Conservation (phyloP, 1,284 basidiomycete genomes). For the Malassezia sympodialis region DNA sequence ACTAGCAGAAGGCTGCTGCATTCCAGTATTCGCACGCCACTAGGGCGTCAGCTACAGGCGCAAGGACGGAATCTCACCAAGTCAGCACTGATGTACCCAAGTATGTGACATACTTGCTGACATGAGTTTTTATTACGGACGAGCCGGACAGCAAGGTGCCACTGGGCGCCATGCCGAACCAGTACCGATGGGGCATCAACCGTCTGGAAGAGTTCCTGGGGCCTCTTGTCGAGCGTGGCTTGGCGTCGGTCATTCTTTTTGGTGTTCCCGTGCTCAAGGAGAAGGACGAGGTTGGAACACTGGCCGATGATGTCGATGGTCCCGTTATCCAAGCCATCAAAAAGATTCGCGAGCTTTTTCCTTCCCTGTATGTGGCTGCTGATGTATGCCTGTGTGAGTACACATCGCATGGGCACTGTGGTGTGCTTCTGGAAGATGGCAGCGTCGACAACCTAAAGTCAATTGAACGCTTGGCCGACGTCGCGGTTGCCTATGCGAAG, state of each 20-base stretch:
- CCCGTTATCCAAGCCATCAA: constrained; percentile 86
- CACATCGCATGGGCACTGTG: constrained; percentile 95
- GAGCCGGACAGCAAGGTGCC: constrained; percentile 27
- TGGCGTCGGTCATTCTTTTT: constrained; percentile 86
- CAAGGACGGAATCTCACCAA: constrained; percentile 31
- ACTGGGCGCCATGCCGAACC: constrained; percentile 39
- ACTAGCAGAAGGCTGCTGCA: constrained; percentile 9
- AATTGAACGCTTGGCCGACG: constrained; percentile 75
- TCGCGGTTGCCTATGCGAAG: constrained; percentile 80
- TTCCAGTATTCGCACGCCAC: constrained; percentile 19
- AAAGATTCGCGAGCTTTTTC: constrained; percentile 67
- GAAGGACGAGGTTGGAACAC: constrained; percentile 70
- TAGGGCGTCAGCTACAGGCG: constrained; percentile 32
- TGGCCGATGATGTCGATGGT: constrained; percentile 78
- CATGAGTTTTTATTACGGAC: constrained; percentile 41
- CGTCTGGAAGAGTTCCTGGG: constrained; percentile 75
- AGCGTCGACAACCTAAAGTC: constrained; percentile 54
- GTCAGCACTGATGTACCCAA: constrained; percentile 46
- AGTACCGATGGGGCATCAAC: constrained; percentile 72
- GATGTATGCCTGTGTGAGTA: constrained; percentile 99
- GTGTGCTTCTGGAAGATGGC: constrained; percentile 64
- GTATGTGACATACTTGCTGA: constrained; percentile 13
- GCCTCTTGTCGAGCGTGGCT: constrained; percentile 78
- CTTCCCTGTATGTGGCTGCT: constrained; percentile 61
- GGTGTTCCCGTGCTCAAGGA: constrained; percentile 65